Evolutionary conservation across 768 basidiomycete genomes (phyloP), one percentile per base, ranked within the genome.

Genomic region (Boletus subparvulus): DNA sequence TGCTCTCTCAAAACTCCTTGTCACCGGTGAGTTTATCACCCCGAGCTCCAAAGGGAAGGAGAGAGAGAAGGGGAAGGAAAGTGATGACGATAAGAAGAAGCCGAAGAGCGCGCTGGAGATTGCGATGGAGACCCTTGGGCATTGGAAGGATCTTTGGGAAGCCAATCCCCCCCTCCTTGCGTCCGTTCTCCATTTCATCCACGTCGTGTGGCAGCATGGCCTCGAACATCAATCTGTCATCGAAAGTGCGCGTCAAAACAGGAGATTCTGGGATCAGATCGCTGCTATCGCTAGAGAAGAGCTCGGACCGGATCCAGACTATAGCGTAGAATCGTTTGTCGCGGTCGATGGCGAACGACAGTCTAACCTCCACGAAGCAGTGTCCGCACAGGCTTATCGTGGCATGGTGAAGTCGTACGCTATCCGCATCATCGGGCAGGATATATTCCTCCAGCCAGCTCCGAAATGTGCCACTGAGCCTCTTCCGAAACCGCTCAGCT

Each of bases 101-200:
- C 52, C 68, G 11, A 68, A 72, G 28, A 92, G 83, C 56, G 90
- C 89, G 0, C 69, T 94, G 11, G 81, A 81, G 52, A 80, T 86
- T 8, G 92, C 90, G 2, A 75, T 80, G 8, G 81, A 87, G 35
- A 82, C 85, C 56, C 73, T 95, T 9, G 77, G 75, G 7, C 78
- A 77, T 44, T 93, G 91, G 91, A 83, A 83, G 47, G 82, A 83
- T 26, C 76, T 88, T 44, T 92, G 92, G 88, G 84, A 88, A 42
- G 70, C 80, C 30, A 90, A 91, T 58, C 91, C 94, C 0, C 80
- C 86, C 19, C 74, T 94, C 10, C 78, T 97, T 13, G 80, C 87
- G 0, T 84, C 86, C 12, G 80, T 91, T 19, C 73, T 96, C 47
- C 78, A 82, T 6, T 96, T 95, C 75, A 71, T 93, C 62, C 82